Conservation (phyloP, 2,329 filamentous ascomycete genomes). For the Alternaria novae-zelandiae region DNA sequence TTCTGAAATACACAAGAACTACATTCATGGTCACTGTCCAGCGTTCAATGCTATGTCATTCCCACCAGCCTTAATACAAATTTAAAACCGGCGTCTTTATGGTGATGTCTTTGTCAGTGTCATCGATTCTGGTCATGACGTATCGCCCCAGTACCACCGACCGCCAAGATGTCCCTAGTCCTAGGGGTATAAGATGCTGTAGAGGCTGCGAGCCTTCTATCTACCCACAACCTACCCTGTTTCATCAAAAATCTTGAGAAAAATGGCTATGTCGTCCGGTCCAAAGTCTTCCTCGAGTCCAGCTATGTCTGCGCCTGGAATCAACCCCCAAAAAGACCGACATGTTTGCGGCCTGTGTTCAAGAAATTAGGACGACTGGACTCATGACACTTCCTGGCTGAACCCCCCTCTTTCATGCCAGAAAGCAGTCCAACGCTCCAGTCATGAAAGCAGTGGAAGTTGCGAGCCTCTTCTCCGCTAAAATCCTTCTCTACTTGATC, state of each 20-base stretch:
- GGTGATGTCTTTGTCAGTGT: not conserved
- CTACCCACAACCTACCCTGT: rapidly evolving
- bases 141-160: not conserved
- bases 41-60: rapidly evolving
- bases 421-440: not conserved
- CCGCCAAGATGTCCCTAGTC: not conserved
- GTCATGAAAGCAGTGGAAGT: not conserved
- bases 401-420: not conserved
- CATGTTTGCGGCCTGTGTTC: not conserved
- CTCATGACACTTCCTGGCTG: rapidly evolving
- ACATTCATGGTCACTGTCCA: not conserved
- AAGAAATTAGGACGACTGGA: not conserved
- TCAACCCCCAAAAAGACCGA: not conserved
- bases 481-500: not conserved
- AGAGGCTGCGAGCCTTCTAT: not conserved
- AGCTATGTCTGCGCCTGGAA: not conserved
- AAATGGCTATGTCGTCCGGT: too few relatives aligned
- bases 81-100: not conserved
- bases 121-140: not conserved
- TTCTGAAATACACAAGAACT: not conserved
- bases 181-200: not conserved
- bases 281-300: too few relatives aligned
- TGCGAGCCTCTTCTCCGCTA: too few relatives aligned
- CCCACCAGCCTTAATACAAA: not conserved
- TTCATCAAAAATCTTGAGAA: too few relatives aligned